Base-by-base conservation (phyloP, 257 asterid genomes). In the Prunella vulgaris region DNA sequence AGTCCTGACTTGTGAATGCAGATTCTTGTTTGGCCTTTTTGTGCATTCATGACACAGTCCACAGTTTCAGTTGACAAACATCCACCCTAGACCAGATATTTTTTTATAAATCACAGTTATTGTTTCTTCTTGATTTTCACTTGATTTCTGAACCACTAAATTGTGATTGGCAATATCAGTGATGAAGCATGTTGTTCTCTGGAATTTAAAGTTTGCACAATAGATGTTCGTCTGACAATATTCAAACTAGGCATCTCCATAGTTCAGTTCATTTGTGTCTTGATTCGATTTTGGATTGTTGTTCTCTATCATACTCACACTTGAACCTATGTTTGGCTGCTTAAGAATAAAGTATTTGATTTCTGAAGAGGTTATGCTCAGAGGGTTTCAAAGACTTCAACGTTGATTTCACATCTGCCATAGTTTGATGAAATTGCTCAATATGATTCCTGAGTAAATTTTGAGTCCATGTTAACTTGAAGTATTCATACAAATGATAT, bases 1-100 rank as follows among this genome's bases (percentile, higher is more conserved):
- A 21, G 68, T 59, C 37, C 58, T 33, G 74, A 33, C 64, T 48
- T 66, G 13, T 21, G n/a, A n/a, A n/a, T n/a, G n/a, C n/a, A n/a
- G n/a, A n/a, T n/a, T n/a, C n/a, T n/a, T n/a, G n/a, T n/a, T n/a
- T n/a, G n/a, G n/a, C n/a, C n/a, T n/a, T n/a, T n/a, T n/a, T n/a
- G n/a, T n/a, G n/a, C n/a, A n/a, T n/a, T n/a, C n/a, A n/a, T n/a
- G n/a, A n/a, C n/a, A n/a, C n/a, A n/a, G n/a, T n/a, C n/a, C n/a
- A n/a, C n/a, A n/a, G n/a, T n/a, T n/a, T n/a, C n/a, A n/a, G n/a
- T n/a, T n/a, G n/a, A n/a, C n/a, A n/a, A n/a, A n/a, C n/a, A n/a
- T n/a, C n/a, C n/a, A n/a, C n/a, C n/a, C n/a, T n/a, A n/a, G n/a
- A n/a, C n/a, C n/a, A n/a, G n/a, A n/a, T n/a, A n/a, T n/a, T n/a